Conservation (phyloP, 495 filamentous ascomycete genomes). For the Glutinoglossum americanum region DNA sequence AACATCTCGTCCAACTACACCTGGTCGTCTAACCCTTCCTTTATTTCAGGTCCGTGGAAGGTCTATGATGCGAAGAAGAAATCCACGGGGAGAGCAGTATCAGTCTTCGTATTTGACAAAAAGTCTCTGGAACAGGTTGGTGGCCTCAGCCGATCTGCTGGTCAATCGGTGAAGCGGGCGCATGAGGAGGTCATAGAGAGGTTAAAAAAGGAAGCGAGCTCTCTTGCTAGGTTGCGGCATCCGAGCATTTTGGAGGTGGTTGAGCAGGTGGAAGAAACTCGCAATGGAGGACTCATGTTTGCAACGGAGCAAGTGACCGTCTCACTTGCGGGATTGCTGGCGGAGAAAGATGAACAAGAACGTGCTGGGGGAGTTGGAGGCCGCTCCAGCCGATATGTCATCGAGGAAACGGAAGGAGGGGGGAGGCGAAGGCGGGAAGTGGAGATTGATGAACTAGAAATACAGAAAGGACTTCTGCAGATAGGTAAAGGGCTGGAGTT, state of each 20-base stretch:
- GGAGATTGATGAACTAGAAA: constrained; percentile 92
- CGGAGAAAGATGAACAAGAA: constrained; percentile 85
- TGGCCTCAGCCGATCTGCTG: constrained; percentile 32
- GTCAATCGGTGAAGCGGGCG: constrained; percentile 47
- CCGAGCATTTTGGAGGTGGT: constrained; percentile 80
- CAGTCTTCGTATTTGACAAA: constrained; percentile 85
- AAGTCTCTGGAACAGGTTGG: constrained; percentile 56
- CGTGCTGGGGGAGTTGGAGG: constrained; percentile 38
- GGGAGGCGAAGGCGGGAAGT: constrained; percentile 51
- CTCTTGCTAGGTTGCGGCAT: constrained; percentile 68
- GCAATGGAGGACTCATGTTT: constrained; percentile 82
- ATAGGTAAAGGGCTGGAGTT: constrained; percentile 90
- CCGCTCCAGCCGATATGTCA: constrained; percentile 55
- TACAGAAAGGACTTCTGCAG: constrained; percentile 87
- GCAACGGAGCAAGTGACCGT: constrained; percentile 79
- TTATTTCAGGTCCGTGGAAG: constrained; percentile 80
- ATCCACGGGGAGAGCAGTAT: constrained; percentile 64
- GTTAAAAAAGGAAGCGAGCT: constrained; percentile 74
- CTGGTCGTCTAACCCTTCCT: constrained; percentile 42
- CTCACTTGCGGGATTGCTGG: constrained; percentile 59
- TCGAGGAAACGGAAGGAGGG: constrained; percentile 55
- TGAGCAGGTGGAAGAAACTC: constrained; percentile 87
- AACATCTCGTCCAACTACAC: constrained; percentile 85
- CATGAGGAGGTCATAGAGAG: constrained; percentile 80
- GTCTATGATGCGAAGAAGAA: constrained; percentile 96